A percentile compares a stretch with the other conserved stretches of the same genome.
Conservation (phyloP, 2,329 filamentous ascomycete genomes). For the Alternaria hordeiaustralica region DNA sequence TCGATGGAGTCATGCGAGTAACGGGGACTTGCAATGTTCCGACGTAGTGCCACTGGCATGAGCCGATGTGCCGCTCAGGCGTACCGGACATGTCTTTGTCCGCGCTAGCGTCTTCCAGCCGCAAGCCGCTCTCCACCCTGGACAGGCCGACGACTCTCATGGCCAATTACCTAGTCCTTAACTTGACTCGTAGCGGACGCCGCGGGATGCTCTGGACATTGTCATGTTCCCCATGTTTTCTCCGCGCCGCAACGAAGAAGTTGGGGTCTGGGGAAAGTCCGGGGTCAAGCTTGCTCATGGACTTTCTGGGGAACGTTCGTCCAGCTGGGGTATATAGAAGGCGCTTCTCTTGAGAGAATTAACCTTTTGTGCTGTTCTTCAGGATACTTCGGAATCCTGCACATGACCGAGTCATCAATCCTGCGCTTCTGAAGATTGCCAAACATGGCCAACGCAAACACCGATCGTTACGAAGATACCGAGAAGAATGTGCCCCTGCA, state of each 20-base stretch:
- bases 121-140: background rate
- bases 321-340: conserved; percentile 25
- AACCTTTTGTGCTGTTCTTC: background rate
- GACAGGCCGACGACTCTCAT: background rate
- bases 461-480: conserved; percentile 5
- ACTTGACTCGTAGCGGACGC: background rate
- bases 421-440: background rate
- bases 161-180: background rate
- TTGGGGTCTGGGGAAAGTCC: conserved; percentile 33
- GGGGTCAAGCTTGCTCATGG: conserved; percentile 14
- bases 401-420: background rate
- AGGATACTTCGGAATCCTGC: background rate
- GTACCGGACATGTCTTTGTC: conserved; percentile 20
- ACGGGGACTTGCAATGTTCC: background rate
- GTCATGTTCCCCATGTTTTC: background rate
- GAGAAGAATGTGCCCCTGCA: conserved; percentile 27
- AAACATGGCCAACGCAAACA: conserved; percentile 16
- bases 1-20: background rate
- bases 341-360: background rate
- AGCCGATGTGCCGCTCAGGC: background rate
- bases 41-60: background rate
- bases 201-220: background rate
- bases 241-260: background rate
- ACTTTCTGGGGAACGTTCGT: conserved; percentile 29
- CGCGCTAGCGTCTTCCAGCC: background rate